Conservation (phyloP, 164 flowering plant species). For the Buxus sempervirens region DNA sequence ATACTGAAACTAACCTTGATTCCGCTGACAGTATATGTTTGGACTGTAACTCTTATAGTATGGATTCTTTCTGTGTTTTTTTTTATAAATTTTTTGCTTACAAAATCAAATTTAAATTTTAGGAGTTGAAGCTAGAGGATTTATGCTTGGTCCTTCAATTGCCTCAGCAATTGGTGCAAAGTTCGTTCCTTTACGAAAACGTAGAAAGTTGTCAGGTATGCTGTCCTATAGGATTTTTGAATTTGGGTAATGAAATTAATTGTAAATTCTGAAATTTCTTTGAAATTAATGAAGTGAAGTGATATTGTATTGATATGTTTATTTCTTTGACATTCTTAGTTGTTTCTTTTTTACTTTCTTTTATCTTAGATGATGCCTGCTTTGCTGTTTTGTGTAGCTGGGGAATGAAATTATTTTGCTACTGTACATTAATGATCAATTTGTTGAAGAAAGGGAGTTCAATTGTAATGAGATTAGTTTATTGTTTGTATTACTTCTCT, state of each 20-base stretch:
- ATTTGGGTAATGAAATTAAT: too few relatives aligned
- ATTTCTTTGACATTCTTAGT: not conserved
- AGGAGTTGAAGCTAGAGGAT: slow-evolving; percentile 99
- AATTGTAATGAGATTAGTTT: too few relatives aligned
- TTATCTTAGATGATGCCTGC: not conserved
- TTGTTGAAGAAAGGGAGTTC: too few relatives aligned
- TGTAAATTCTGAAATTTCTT: not conserved
- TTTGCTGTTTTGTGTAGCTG: not conserved
- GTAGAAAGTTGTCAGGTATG: slow-evolving; percentile 80
- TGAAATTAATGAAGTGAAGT: not conserved
- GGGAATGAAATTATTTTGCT: not conserved
- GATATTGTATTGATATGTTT: not conserved
- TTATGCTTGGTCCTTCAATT: slow-evolving; percentile 87
- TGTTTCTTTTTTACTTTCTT: not conserved
- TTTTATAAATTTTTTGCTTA: too few relatives aligned
- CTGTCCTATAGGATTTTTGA: not conserved
- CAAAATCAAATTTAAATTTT: too few relatives aligned
- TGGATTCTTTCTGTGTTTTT: too few relatives aligned
- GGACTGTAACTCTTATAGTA: too few relatives aligned
- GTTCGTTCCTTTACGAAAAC: slow-evolving; percentile 87
- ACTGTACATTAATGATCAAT: not conserved
- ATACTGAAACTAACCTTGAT: too few relatives aligned
- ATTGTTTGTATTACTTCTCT: too few relatives aligned
- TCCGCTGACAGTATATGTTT: too few relatives aligned
- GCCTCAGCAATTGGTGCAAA: slow-evolving; percentile 95